Evolutionary conservation across 176 grass and related monocot genomes (phyloP).

Genomic region (Raddia guianensis): DNA sequence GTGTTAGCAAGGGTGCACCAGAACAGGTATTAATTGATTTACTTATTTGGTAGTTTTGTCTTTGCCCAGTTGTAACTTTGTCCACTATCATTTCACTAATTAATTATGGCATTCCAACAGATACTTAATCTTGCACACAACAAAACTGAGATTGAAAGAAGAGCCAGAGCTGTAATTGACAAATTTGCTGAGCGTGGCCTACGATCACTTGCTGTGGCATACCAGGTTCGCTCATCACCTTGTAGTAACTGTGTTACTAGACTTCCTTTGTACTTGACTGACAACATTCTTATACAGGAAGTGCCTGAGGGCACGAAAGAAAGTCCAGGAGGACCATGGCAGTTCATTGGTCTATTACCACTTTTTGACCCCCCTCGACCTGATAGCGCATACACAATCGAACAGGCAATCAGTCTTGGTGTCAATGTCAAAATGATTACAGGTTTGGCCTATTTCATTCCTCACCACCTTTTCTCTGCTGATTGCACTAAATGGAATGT

Average conservation of each 20-base stretch:
- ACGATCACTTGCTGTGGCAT: slow-evolving; percentile 81
- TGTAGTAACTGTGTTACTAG: not conserved
- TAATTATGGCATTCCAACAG: slow-evolving; percentile 46
- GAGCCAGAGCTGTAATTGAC: slow-evolving; percentile 78
- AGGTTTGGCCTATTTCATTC: slow-evolving; percentile 41
- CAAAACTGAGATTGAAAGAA: slow-evolving; percentile 76
- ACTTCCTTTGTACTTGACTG: slow-evolving; percentile 20
- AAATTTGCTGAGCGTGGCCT: slow-evolving; percentile 89
- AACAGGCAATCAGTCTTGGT: slow-evolving; percentile 79
- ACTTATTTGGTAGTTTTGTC: not conserved
- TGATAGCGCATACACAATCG: slow-evolving; percentile 94
- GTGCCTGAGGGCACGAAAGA: slow-evolving; percentile 89
- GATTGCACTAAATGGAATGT: not conserved
- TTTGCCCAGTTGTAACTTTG: not conserved
- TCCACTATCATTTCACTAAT: slow-evolving; percentile 31
- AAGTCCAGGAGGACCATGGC: slow-evolving; percentile 77
- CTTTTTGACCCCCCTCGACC: slow-evolving; percentile 92
- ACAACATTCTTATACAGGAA: slow-evolving; percentile 44
- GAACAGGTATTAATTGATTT: slow-evolving; percentile 65
- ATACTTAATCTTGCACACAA: slow-evolving; percentile 89
- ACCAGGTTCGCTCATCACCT: slow-evolving; percentile 56
- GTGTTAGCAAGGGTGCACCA: slow-evolving; percentile 94
- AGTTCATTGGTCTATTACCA: slow-evolving; percentile 83
- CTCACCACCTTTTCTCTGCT: not conserved
- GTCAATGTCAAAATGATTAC: slow-evolving; percentile 98